A percentile compares a stretch with the other conserved stretches of the same genome.
These are phyloP conservation scores for Gloeostereum incarnatum DNA, from an alignment of 768 basidiomycete genomes.

Conservation along the genomic window DNA sequence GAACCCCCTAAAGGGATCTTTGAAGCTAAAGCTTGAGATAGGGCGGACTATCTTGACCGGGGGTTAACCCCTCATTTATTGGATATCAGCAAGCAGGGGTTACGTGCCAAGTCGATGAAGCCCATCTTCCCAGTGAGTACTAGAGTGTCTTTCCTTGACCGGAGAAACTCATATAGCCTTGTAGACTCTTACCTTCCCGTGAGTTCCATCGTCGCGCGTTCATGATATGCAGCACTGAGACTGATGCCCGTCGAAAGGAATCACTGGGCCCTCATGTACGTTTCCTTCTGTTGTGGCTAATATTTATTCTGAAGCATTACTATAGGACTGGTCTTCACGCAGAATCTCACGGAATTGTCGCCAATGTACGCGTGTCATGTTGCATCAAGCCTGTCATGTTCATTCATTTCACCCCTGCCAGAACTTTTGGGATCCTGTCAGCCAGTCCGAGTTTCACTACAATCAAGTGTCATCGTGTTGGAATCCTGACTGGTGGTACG, in stretches of 20 bases:
- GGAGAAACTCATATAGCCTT: not conserved
- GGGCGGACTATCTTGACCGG: conserved; percentile 82
- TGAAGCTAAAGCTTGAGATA: conserved; percentile 16
- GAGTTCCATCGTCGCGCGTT: conserved; percentile 20
- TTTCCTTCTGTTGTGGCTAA: conserved; percentile 1
- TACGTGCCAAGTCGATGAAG: conserved; percentile 82
- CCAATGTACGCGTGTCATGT: conserved; percentile 46
- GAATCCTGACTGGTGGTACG: conserved; percentile 76
- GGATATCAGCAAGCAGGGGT: conserved; percentile 69
- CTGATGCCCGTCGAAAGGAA: conserved; percentile 38
- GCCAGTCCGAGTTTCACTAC: conserved; percentile 61
- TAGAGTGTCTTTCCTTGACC: not conserved
- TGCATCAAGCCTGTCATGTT: not conserved
- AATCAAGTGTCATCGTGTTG: conserved; percentile 51
- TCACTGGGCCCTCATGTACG: conserved; percentile 83
- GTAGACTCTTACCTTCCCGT: conserved; percentile 88
- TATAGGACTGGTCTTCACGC: conserved; percentile 81
- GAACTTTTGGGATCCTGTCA: conserved; percentile 83
- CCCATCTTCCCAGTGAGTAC: conserved; percentile 77
- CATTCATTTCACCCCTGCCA: conserved; percentile 16
- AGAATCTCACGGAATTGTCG: conserved; percentile 87
- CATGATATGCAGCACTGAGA: not conserved
- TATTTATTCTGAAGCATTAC: conserved; percentile 2
- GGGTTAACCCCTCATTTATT: conserved; percentile 80
- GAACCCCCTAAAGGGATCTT: conserved; percentile 6